Conservation (phyloP, 2,329 filamentous ascomycete genomes). For the Cladophialophora psammophila region DNA sequence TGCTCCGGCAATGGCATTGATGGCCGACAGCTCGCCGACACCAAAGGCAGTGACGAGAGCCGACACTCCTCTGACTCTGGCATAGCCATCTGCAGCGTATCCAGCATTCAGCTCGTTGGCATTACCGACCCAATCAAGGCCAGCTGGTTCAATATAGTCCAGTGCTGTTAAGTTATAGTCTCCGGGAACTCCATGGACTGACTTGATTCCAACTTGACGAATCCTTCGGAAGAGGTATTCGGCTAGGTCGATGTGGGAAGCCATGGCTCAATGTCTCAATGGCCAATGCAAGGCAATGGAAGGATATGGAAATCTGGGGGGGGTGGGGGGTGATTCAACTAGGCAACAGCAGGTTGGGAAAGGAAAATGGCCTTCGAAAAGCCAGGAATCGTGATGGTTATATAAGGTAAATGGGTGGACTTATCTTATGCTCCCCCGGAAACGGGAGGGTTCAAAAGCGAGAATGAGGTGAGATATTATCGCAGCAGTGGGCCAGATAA, state of each 20-base stretch:
- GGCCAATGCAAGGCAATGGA: not conserved
- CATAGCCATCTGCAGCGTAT: conserved; percentile 82
- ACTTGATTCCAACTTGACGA: conserved; percentile 57
- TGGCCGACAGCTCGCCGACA: conserved; percentile 59
- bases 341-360: not conserved
- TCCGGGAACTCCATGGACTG: conserved; percentile 61
- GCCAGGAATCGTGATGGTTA: conserved; percentile 4
- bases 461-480: conserved; percentile 14
- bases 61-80: conserved; percentile 59
- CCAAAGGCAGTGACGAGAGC: conserved; percentile 65
- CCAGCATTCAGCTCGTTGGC: conserved; percentile 70
- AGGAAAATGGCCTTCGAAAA: not conserved
- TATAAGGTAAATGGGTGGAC: not conserved
- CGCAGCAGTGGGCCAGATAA: not conserved
- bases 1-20: conserved; percentile 50
- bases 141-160: conserved; percentile 64
- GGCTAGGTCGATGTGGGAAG: conserved; percentile 51
- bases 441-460: conserved; percentile 3
- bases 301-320: not conserved
- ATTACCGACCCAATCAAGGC: conserved; percentile 66
- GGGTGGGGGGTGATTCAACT: too few relatives aligned
- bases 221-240: conserved; percentile 61
- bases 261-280: conserved; percentile 15
- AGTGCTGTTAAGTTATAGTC: conserved; percentile 56
- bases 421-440: conserved; percentile 7